Conservation (phyloP, 768 basidiomycete species). For the Boletus coccyginus region DNA sequence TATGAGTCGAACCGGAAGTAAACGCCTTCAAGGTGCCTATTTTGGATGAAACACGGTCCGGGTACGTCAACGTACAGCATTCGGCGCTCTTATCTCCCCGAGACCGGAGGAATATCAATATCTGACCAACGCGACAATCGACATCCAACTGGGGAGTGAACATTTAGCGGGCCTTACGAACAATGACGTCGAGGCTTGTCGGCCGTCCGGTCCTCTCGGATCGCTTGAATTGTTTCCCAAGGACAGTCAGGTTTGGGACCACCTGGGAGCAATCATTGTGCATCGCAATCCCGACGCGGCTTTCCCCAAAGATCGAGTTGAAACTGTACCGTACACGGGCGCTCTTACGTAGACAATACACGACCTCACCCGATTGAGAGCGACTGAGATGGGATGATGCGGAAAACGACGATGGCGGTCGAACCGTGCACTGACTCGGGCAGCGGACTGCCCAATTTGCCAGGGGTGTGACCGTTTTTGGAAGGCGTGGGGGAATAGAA, state of each 20-base stretch:
- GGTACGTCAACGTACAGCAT: not conserved
- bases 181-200: not conserved
- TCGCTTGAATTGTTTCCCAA: not conserved
- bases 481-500: not conserved
- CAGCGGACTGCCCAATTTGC: not conserved
- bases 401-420: not conserved
- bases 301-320: not conserved
- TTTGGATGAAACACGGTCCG: conserved; percentile 5
- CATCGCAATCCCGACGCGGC: not conserved
- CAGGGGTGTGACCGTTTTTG: not conserved
- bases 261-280: not conserved
- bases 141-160: not conserved
- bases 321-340: not conserved
- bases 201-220: not conserved
- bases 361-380: not conserved
- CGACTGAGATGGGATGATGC: not conserved
- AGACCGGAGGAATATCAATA: not conserved
- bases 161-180: not conserved
- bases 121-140: not conserved
- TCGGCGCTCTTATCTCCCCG: not conserved
- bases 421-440: not conserved
- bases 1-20: not conserved
- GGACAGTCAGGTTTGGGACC: not conserved
- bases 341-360: not conserved
- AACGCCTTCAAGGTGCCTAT: not conserved